Evolutionary conservation across 2,329 filamentous ascomycete genomes (phyloP), one percentile per base, ranked within the genome.

Genomic region (Penicillium expansum): DNA sequence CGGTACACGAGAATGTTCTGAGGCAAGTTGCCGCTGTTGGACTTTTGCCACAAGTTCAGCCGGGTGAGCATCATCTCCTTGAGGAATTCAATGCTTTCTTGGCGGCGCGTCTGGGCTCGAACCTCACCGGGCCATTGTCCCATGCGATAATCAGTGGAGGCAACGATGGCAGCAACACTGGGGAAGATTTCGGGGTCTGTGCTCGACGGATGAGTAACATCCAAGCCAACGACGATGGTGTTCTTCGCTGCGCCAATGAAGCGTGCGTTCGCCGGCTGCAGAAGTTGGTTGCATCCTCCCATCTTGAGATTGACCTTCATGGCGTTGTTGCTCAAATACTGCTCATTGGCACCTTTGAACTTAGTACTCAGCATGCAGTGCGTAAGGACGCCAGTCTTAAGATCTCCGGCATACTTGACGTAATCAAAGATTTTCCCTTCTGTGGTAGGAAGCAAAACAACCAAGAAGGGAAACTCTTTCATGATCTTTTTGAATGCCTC

Each of bases 131-230:
- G 90, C 84, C 88, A 96, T 67, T 95, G 91, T 0, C 80, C 86
- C 44, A 95, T 81, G 1, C 82, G 69, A 1, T 74, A 72, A 69
- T 94, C 88, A 8, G 87, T 72, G 54, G 86, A 93, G 0, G 90
- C 85, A 13, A 96, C 91, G 42, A 96, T 83, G 0, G 85, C 89
- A 8, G 90, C 90, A 55, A 95, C 80, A 70, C 89, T 93, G 1
- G 90, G 90, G 0, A 88, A 83, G 0, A 69, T 71, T 0, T 78
- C 73, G 0, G 76, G 69, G 7, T 81, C 85, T 0, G 81, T 82
- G 0, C 83, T 81, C 20, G 90, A 91, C 0, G 92, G 91, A 69
- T 96, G 92, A 0, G 91, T 94, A 1, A 96, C 91, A 68, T 96
- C 92, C 62, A 93, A 87, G 0, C 92, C 91, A 11, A 94, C 84